phyloP scores from a whole-genome alignment of 768 basidiomycete genomes.

The Hygrophoropsis aurantiaca region DNA sequence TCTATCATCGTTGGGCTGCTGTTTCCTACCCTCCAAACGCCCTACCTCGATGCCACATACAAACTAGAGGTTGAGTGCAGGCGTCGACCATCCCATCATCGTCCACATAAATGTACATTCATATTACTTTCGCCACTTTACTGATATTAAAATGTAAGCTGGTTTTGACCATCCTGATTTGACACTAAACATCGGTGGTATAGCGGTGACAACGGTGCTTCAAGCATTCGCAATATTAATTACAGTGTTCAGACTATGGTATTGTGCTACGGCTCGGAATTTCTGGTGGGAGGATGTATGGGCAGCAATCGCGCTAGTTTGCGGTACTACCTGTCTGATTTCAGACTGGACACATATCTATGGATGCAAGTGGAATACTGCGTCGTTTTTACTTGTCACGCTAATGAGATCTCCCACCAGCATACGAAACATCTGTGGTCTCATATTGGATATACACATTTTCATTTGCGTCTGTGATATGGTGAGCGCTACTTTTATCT shows the following conservation, averaged over 20 bases:
- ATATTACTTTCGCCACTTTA: too few relatives aligned
- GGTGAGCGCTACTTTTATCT: conserved; percentile 1
- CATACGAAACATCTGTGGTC: conserved; percentile 4
- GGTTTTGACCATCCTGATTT: too few relatives aligned
- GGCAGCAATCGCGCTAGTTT: conserved; percentile 11
- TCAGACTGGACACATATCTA: conserved; percentile 9
- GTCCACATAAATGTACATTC: too few relatives aligned
- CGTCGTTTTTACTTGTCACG: conserved; percentile 2
- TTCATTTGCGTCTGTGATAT: conserved; percentile 13
- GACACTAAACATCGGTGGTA: too few relatives aligned
- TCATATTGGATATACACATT: conserved; percentile 11
- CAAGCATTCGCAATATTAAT: conserved; percentile 17
- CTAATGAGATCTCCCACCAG: neutral
- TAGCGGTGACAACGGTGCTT: conserved; percentile 9
- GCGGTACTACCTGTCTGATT: conserved; percentile 8
- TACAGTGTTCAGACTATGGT: conserved; percentile 16
- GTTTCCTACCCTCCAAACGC: too few relatives aligned
- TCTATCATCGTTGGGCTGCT: too few relatives aligned
- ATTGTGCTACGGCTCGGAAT: conserved; percentile 12
- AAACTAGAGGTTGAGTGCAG: too few relatives aligned
- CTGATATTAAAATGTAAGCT: too few relatives aligned
- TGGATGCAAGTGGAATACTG: neutral
- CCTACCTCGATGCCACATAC: too few relatives aligned
- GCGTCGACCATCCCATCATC: too few relatives aligned
- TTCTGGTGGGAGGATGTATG: conserved; percentile 21